phyloP scores from a whole-genome alignment of 2,329 filamentous ascomycete species.

The Bipolaris victoriae region DNA sequence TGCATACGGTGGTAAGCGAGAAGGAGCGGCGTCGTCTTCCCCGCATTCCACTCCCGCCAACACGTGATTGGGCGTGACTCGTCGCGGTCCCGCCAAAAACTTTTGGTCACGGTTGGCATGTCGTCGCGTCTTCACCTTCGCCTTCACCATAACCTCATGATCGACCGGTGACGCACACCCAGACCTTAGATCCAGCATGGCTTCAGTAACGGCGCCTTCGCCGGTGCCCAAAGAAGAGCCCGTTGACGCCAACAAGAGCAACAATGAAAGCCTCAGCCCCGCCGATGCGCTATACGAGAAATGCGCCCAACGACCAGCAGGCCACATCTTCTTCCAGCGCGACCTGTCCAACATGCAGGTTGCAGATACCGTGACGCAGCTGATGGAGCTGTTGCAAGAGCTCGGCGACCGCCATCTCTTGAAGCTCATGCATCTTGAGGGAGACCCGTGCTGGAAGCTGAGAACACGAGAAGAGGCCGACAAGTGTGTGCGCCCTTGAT shows the following conservation, averaged over 20 bases:
- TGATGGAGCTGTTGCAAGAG: conserved; percentile 41
- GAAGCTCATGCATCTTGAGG: conserved; percentile 47
- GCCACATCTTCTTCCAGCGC: conserved; percentile 50
- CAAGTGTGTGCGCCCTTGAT: conserved; percentile 34
- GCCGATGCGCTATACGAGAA: conserved; percentile 48
- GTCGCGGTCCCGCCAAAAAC: conserved; percentile 11
- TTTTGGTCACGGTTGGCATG: conserved; percentile 5
- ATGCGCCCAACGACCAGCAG: conserved; percentile 43
- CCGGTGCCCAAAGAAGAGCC: conserved; percentile 30
- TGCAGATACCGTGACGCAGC: conserved; percentile 42
- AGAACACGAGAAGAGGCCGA: conserved; percentile 45
- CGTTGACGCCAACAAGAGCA: conserved; percentile 8
- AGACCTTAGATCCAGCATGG: conserved; percentile 24
- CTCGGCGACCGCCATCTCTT: conserved; percentile 46
- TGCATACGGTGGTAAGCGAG: conserved; percentile 3
- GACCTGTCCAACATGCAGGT: conserved; percentile 48
- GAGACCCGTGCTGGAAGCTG: conserved; percentile 47
- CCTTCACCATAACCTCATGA: conserved; percentile 20
- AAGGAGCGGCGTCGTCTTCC: conserved; percentile 5
- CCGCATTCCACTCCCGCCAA: conserved; percentile 1
- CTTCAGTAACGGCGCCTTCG: conserved; percentile 27
- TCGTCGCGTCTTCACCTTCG: conserved; percentile 11
- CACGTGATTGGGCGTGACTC: conserved; percentile 5
- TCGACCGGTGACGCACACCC: conserved; percentile 26
- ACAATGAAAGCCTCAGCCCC: conserved; percentile 24